Base-by-base conservation (phyloP, 139 green algal genomes). In the Chlamydomonas applanata region DNA sequence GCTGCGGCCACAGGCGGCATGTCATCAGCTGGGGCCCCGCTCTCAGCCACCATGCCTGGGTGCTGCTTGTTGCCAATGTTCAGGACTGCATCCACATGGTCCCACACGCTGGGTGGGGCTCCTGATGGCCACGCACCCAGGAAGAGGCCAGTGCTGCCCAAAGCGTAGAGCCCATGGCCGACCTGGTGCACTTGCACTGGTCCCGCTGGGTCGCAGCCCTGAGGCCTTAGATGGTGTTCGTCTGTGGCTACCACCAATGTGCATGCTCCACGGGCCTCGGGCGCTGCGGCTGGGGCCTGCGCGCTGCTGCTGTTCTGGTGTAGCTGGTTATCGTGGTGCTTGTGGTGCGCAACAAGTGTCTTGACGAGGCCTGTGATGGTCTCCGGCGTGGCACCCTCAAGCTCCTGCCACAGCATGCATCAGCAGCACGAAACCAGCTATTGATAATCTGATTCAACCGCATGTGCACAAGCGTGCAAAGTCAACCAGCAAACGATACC, bases 11-110 rank as follows among this genome's bases (percentile, higher is more conserved):
- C 40, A 49, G 40, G 40, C 40, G 7, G 40, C 40, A 11, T 11
- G 11, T 49, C 40, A 7, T 49, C 40, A 19, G 40, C 40, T 11
- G 7, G 11, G 7, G 40, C 40, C 40, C 7, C 40, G 11, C 40
- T 49, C 11, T 11, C 40, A 49, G 40, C 33, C 16, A n/a, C 44
- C 76, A 86, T 78, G 4, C 61, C 71, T 19, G 78, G 71, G 60
- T 85, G 63, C 59, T 82, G 30, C 3, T 40, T 34, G 11, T 22
- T 49, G 9, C 85, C 87, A 25, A 76, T 61, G 40, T 83, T 80
- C n/a, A 94, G 80, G 33, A 94, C 89, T n/a, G 89, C 88, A 67
- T 93, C 83, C 33, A 85, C 86, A 17, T 85, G 36, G 1, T 40
- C 34, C 89, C 89, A 94, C 20, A 89, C 77, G 0, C 59, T 53